These are phyloP conservation scores for Candida tunisiensis DNA, from an alignment of 1,139 yeast species.

Conservation along the genomic window DNA sequence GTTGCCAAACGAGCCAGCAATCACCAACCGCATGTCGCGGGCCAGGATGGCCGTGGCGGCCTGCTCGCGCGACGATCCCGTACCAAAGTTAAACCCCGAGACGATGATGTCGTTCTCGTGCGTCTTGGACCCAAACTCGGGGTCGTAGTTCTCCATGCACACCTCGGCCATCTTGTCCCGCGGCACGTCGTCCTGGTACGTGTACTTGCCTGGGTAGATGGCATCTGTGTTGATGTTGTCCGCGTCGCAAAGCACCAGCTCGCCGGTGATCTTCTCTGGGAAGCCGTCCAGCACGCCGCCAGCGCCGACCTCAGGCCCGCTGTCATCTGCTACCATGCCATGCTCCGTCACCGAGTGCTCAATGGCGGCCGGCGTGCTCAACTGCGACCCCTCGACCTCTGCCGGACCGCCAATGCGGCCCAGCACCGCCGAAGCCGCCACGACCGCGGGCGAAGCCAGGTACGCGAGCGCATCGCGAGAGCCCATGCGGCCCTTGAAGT, in stretches of 20 bases:
- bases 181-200: slow-evolving; percentile 94
- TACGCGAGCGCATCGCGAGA: slow-evolving; percentile 91
- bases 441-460: slow-evolving; percentile 94
- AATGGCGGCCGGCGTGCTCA: slow-evolving; percentile 33
- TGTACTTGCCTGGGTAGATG: slow-evolving; percentile 95
- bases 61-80: slow-evolving; percentile 98
- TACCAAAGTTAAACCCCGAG: slow-evolving; percentile 91
- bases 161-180: slow-evolving; percentile 95
- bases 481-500: slow-evolving; percentile 99
- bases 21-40: slow-evolving; percentile 80
- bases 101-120: slow-evolving; percentile 78
- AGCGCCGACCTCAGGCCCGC: slow-evolving; percentile 14
- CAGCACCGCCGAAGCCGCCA: slow-evolving; percentile 89
- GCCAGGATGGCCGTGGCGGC: slow-evolving; percentile 97
- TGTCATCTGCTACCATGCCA: slow-evolving; percentile 8
- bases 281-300: slow-evolving; percentile 58
- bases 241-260: slow-evolving; percentile 86
- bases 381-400: slow-evolving; percentile 47
- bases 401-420: slow-evolving; percentile 92
- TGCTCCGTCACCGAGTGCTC: slow-evolving; percentile 28
- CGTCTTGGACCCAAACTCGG: slow-evolving; percentile 68
- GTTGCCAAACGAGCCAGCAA: slow-evolving; percentile 95
- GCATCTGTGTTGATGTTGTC: slow-evolving; percentile 98
- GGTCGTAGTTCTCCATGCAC: slow-evolving; percentile 97
- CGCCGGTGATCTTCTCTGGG: slow-evolving; percentile 81